These are phyloP conservation scores for Aspergillus sojae DNA, from an alignment of 2,329 filamentous ascomycete species.

Conservation along the genomic window DNA sequence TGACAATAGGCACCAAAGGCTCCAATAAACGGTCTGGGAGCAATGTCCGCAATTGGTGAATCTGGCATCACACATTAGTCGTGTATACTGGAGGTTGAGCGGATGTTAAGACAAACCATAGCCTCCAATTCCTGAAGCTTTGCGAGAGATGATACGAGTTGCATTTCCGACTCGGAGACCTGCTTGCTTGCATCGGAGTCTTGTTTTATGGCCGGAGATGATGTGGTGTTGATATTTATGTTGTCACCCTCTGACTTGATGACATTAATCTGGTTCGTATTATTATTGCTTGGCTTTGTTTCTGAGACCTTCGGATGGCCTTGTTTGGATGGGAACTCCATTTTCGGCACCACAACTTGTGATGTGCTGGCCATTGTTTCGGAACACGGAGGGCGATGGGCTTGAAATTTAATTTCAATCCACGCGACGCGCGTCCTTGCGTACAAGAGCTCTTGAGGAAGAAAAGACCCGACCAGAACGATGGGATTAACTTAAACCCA, in stretches of 20 bases:
- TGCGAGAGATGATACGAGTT: slow-evolving; percentile 43
- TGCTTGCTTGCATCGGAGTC: slow-evolving; percentile 9
- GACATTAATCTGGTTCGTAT: neutral
- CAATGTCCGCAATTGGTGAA: slow-evolving; percentile 46
- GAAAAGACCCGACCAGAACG: neutral
- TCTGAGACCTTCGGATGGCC: slow-evolving; percentile 2
- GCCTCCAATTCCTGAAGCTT: slow-evolving; percentile 45
- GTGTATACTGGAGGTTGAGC: neutral
- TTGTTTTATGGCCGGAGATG: neutral
- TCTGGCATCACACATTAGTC: slow-evolving; percentile 30
- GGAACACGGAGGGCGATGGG: neutral
- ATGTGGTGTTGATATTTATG: neutral
- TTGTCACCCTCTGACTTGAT: slow-evolving; percentile 5
- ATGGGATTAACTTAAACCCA: neutral
- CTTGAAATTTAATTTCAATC: neutral
- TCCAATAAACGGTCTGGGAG: slow-evolving; percentile 45
- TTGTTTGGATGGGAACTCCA: slow-evolving; percentile 12
- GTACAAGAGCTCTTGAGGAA: neutral
- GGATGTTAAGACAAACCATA: slow-evolving; percentile 21
- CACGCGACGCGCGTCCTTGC: neutral
- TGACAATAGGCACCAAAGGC: slow-evolving; percentile 42
- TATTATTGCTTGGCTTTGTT: neutral
- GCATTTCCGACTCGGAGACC: slow-evolving; percentile 37
- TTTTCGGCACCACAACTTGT: slow-evolving; percentile 22
- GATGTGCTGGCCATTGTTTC: slow-evolving; percentile 11